A percentile compares a stretch with the other conserved stretches of the same genome.
These are phyloP conservation scores for Plasmodium coatneyi DNA, from an alignment of 169 alveolate genomes.

Conservation along the genomic window DNA sequence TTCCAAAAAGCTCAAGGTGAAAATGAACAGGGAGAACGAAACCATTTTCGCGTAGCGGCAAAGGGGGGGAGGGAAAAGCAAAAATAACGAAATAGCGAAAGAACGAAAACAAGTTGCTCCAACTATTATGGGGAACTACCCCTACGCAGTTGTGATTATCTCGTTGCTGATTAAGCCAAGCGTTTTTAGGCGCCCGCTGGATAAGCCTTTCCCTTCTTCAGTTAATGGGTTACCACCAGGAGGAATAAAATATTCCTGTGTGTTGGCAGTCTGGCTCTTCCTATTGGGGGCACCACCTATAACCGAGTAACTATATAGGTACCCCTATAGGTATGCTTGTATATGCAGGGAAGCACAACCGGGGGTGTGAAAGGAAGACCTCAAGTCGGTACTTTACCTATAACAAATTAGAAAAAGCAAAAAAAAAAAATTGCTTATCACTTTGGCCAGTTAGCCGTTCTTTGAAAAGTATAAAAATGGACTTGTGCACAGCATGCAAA, in stretches of 20 bases:
- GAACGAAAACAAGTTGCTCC: background rate
- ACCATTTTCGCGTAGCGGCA: background rate
- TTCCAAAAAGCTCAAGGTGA: background rate
- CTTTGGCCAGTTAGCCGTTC: background rate
- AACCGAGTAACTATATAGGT: background rate
- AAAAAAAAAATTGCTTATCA: background rate
- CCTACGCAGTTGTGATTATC: background rate
- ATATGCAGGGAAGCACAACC: background rate
- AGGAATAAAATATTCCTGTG: background rate
- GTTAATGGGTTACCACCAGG: background rate
- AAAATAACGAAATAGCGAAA: background rate
- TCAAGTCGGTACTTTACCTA: background rate
- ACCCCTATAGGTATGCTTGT: background rate
- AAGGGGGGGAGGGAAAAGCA: background rate
- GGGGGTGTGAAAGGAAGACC: background rate
- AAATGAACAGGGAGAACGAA: background rate
- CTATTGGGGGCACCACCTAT: background rate
- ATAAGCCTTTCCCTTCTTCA: background rate
- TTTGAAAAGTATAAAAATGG: background rate
- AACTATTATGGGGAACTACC: background rate
- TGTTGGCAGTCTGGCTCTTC: background rate
- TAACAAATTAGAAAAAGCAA: background rate
- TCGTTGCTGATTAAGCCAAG: background rate
- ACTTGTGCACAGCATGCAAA: background rate
- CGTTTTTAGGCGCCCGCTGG: background rate